Base-by-base conservation (phyloP, 2,329 filamentous ascomycete genomes). In the Tolypocladium endophyticum region DNA sequence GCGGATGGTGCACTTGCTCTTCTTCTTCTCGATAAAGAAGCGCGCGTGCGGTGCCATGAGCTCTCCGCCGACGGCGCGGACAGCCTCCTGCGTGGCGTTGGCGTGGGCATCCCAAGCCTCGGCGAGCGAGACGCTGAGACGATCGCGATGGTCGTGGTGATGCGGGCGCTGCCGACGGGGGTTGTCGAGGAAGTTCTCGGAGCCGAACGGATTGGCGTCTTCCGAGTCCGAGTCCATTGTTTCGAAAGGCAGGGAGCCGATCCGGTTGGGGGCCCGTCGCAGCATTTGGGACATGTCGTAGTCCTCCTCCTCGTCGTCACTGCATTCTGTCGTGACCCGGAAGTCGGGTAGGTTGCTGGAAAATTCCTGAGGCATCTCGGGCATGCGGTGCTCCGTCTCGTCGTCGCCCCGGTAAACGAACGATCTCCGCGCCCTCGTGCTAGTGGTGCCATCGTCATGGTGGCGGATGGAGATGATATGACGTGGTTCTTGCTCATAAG, bases 1-100 rank as follows among this genome's bases (percentile, higher is more conserved):
- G 61, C 85, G 87, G 67, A 97, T 88, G 18, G 87, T 92, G 66
- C 94, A 93, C 73, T 88, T 91, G 75, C 85, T 90, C 76, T 91
- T 92, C 66, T 88, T 84, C 71, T 86, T 84, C 68, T 89, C 87
- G 59, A 97, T 95, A 69, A 87, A 88, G 74, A 97, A 97, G 35
- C 85, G 84, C 2, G 91, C 90, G 71, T 91, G 85, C 0, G 90
- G 90, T 39, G 80, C 79, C 73, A 92, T 80, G 5, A 90, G 75
- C 53, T 82, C 81, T 35, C 82, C 81, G 4, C 82, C 82, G 1
- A 82, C 81, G 2, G 81, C 81, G 59, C 77, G 76, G 18, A 82
- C 77, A 1, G 82, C 79, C 67, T 85, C 82, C 62, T 85, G 82
- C 1, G 81, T 82, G 18, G 81, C 80, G 36, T 77, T 73, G 64